Conservation (phyloP, 306 rosid genomes). For the Gleditsia sinensis region DNA sequence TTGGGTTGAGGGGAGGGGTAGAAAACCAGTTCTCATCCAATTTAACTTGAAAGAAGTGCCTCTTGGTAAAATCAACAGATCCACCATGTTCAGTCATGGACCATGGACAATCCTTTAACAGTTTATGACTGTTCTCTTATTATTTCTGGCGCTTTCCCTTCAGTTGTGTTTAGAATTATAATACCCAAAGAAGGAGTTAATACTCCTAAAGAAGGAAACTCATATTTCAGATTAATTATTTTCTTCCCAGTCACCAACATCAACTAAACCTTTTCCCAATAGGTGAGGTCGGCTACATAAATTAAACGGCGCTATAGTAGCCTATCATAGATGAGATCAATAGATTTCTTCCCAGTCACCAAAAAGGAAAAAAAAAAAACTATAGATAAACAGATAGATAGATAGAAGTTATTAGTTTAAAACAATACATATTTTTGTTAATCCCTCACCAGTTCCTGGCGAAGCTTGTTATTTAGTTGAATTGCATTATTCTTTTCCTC, state of each 20-base stretch:
- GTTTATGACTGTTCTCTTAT: not conserved
- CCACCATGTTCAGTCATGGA: conserved; percentile 2
- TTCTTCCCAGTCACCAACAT: too few species aligned
- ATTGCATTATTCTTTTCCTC: conserved; percentile 73
- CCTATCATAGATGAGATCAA: too few species aligned
- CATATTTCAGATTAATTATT: not conserved
- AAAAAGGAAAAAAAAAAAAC: not conserved
- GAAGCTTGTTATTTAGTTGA: conserved; percentile 71
- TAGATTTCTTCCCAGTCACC: too few species aligned
- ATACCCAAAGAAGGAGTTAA: not conserved
- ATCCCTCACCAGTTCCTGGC: conserved; percentile 84
- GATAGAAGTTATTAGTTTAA: not conserved
- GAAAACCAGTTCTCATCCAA: not conserved
- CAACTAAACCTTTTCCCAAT: too few species aligned
- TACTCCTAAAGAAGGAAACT: not conserved
- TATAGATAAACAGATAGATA: conserved; percentile 16
- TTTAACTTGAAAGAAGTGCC: not conserved
- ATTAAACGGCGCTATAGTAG: too few species aligned
- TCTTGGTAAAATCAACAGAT: not conserved
- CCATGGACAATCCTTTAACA: conserved; percentile 5
- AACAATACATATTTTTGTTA: not conserved
- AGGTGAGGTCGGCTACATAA: too few species aligned
- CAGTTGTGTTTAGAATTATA: conserved; percentile 1
- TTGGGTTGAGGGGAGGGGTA: not conserved
- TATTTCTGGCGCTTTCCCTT: not conserved